Conservation (phyloP, 2,329 filamentous ascomycete genomes). For the Colletotrichum camelliae region DNA sequence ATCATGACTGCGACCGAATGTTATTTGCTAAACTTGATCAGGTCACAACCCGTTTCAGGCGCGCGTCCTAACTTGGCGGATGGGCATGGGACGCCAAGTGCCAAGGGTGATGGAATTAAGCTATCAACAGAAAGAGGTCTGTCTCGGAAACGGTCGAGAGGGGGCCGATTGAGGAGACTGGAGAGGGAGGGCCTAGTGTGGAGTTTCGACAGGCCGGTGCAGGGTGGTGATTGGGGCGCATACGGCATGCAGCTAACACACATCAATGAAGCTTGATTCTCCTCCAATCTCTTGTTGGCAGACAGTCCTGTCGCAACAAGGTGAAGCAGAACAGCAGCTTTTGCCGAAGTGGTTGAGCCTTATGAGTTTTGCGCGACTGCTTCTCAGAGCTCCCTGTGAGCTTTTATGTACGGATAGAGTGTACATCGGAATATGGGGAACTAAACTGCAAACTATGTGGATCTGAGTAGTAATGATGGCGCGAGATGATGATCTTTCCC, state of each 20-base stretch:
- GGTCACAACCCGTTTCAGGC: conserved; percentile 15
- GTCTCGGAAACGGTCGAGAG: conserved; percentile 1
- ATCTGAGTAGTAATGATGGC: not conserved
- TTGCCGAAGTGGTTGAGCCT: not conserved
- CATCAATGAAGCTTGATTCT: conserved; percentile 2
- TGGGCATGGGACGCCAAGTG: not conserved
- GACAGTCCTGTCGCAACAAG: not conserved
- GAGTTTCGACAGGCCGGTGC: not conserved
- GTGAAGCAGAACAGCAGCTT: not conserved
- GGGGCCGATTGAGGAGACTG: not conserved
- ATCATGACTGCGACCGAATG: not conserved
- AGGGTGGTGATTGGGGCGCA: conserved; percentile 15
- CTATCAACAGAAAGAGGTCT: not conserved
- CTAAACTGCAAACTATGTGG: not conserved
- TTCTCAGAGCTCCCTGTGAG: not conserved
- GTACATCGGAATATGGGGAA: not conserved
- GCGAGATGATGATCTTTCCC: not conserved
- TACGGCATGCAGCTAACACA: not conserved
- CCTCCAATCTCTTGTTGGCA: not conserved
- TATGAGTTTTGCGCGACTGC: not conserved
- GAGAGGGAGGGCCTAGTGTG: not conserved
- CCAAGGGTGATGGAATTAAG: not conserved
- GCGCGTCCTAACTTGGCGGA: not conserved
- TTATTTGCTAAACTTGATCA: not conserved
- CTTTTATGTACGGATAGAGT: not conserved